A percentile compares a stretch with the other conserved stretches of the same genome.
Conservation (phyloP, 768 basidiomycete species). For the Hypsizygus marmoreus region DNA sequence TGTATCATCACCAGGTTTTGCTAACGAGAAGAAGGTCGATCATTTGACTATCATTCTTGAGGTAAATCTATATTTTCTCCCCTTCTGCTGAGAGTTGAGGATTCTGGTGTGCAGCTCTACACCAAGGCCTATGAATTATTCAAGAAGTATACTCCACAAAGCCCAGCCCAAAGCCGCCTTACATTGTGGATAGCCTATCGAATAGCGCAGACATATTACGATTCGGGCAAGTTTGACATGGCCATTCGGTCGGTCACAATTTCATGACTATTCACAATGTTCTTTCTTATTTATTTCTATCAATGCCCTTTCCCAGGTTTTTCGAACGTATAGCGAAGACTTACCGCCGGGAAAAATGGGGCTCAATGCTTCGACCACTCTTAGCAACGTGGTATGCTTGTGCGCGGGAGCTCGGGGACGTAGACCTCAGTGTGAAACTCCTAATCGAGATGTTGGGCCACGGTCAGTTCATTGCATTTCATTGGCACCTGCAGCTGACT, state of each 20-base stretch:
- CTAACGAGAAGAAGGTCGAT: slow-evolving; percentile 91
- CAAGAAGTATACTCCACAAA: slow-evolving; percentile 65
- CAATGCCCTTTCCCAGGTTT: slow-evolving; percentile 59
- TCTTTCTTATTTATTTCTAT: not conserved
- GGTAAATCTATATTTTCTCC: slow-evolving; percentile 40
- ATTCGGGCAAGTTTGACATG: slow-evolving; percentile 81
- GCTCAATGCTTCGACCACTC: slow-evolving; percentile 69
- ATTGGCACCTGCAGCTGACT: not conserved
- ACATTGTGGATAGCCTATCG: slow-evolving; percentile 90
- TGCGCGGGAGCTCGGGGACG: slow-evolving; percentile 74
- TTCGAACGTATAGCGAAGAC: slow-evolving; percentile 90
- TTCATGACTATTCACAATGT: not conserved
- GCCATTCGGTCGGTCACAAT: slow-evolving; percentile 79
- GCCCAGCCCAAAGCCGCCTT: slow-evolving; percentile 68
- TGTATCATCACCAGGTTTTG: slow-evolving; percentile 65
- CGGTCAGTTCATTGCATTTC: slow-evolving; percentile 48
- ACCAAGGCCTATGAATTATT: slow-evolving; percentile 94
- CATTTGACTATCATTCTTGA: slow-evolving; percentile 84
- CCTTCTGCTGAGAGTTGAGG: not conserved
- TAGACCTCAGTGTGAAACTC: slow-evolving; percentile 74
- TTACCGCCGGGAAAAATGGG: slow-evolving; percentile 87
- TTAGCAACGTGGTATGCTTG: slow-evolving; percentile 82
- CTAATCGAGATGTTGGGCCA: slow-evolving; percentile 82
- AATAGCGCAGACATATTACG: slow-evolving; percentile 85
- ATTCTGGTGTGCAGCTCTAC: slow-evolving; percentile 62